Conservation (phyloP, 192 early-diverging fungal species). For the Backusella australiensis region DNA sequence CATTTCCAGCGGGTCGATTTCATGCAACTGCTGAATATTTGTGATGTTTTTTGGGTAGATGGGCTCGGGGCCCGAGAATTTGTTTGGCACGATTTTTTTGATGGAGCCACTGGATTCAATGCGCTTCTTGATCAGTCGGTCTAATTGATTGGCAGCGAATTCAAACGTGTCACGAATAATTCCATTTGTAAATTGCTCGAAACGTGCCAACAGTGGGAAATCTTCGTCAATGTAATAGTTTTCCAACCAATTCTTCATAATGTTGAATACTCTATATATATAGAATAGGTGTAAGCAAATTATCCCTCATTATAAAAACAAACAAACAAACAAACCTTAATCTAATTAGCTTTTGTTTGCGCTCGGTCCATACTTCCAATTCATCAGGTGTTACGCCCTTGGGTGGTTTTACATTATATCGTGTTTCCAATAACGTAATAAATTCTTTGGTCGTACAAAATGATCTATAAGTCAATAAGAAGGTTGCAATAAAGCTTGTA, state of each 20-base stretch:
- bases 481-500: slow-evolving; percentile 74
- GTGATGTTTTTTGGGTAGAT: slow-evolving; percentile 78
- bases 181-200: slow-evolving; percentile 16
- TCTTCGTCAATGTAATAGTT: slow-evolving; percentile 72
- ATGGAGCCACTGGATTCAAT: slow-evolving; percentile 28
- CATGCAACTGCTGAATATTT: slow-evolving; percentile 65
- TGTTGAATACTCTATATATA: slow-evolving; percentile 65
- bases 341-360: slow-evolving; percentile 82
- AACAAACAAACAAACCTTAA: slow-evolving; percentile 45
- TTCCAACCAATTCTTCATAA: slow-evolving; percentile 93
- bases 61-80: slow-evolving; percentile 63
- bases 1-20: slow-evolving; percentile 88
- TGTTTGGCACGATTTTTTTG: slow-evolving; percentile 59
- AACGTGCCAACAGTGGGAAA: slow-evolving; percentile 38
- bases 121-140: slow-evolving; percentile 4
- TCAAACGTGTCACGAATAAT: slow-evolving; percentile 5
- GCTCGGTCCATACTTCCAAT: slow-evolving; percentile 74
- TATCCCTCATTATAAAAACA: too few relatives aligned
- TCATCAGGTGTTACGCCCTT: slow-evolving; percentile 61
- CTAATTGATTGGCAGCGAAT: slow-evolving; percentile 7
- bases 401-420: slow-evolving; percentile 77
- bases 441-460: slow-evolving; percentile 81
- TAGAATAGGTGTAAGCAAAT: not conserved
- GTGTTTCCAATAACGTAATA: slow-evolving; percentile 65
- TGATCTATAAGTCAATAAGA: slow-evolving; percentile 88